These are phyloP conservation scores for Cercospora nicotianae DNA, from an alignment of 2,329 filamentous ascomycete species.

Conservation along the genomic window DNA sequence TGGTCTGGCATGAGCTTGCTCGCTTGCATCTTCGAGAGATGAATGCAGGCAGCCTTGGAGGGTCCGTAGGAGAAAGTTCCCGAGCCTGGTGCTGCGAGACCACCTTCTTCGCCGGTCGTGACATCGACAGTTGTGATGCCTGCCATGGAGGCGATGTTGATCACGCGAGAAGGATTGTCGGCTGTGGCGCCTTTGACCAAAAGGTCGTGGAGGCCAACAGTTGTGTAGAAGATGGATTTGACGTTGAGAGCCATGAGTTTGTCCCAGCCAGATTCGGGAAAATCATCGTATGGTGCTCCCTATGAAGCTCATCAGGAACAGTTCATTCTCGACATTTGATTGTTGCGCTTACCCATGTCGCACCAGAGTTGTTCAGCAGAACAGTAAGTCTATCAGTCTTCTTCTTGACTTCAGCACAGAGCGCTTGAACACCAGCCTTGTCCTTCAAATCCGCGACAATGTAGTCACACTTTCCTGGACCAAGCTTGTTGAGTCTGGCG, in stretches of 20 bases:
- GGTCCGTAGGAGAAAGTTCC: slow-evolving; percentile 49
- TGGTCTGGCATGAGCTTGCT: slow-evolving; percentile 54
- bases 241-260: slow-evolving; percentile 50
- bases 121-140: slow-evolving; percentile 49
- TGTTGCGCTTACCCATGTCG: slow-evolving; percentile 39
- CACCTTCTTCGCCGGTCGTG: slow-evolving; percentile 50
- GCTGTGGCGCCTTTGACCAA: slow-evolving; percentile 45
- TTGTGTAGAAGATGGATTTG: slow-evolving; percentile 47
- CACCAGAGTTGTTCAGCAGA: slow-evolving; percentile 50
- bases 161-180: slow-evolving; percentile 46
- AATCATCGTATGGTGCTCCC: slow-evolving; percentile 59
- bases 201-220: slow-evolving; percentile 47
- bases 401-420: slow-evolving; percentile 47
- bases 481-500: slow-evolving; percentile 45
- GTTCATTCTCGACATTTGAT: neutral
- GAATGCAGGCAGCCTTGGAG: slow-evolving; percentile 54
- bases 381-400: slow-evolving; percentile 49
- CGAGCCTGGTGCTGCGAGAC: slow-evolving; percentile 50
- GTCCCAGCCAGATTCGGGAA: slow-evolving; percentile 59
- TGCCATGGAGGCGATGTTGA: slow-evolving; percentile 51
- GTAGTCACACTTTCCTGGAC: slow-evolving; percentile 49
- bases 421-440: slow-evolving; percentile 45
- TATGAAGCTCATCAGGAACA: slow-evolving; percentile 12
- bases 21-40: slow-evolving; percentile 57
- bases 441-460: slow-evolving; percentile 47